A percentile compares a stretch with the other conserved stretches of the same genome.
Evolutionary conservation across 2,329 filamentous ascomycete genomes (phyloP).

Genomic region (Alternaria alternata): DNA sequence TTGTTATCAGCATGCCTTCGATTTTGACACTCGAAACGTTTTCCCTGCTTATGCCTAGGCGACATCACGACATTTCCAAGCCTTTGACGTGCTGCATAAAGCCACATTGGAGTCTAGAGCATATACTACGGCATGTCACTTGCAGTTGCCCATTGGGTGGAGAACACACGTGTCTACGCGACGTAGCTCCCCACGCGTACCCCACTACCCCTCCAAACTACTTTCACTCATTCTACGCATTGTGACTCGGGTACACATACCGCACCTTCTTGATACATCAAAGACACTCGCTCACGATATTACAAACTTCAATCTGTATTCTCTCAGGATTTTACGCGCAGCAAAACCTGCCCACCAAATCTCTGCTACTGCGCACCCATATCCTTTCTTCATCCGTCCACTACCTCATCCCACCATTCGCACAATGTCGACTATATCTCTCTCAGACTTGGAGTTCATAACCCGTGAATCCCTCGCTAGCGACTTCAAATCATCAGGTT

Average conservation of each 20-base stretch:
- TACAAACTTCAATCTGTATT: constrained; percentile 4
- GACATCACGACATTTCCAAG: neutral
- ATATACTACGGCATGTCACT: constrained; percentile 1
- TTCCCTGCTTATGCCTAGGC: neutral
- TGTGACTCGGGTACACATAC: constrained; percentile 1
- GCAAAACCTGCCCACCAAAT: neutral
- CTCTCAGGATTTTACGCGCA: neutral
- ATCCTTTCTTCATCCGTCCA: neutral
- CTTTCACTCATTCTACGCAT: constrained; percentile 1
- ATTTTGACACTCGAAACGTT: neutral
- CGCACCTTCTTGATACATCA: neutral
- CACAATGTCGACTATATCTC: constrained; percentile 57
- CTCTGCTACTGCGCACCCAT: neutral
- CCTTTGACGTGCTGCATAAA: neutral
- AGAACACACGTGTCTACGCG: constrained; percentile 3
- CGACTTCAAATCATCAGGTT: constrained; percentile 61
- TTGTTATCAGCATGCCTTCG: neutral
- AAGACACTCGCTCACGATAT: neutral
- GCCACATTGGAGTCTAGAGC: neutral
- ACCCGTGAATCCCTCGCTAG: constrained; percentile 70
- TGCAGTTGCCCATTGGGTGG: constrained; percentile 1
- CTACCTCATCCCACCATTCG: neutral
- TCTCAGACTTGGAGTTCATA: constrained; percentile 72
- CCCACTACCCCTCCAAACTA: neutral
- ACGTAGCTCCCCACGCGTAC: constrained; percentile 2